Conservation (phyloP, 208 protist species). For the Balamuthia mandrillaris region DNA sequence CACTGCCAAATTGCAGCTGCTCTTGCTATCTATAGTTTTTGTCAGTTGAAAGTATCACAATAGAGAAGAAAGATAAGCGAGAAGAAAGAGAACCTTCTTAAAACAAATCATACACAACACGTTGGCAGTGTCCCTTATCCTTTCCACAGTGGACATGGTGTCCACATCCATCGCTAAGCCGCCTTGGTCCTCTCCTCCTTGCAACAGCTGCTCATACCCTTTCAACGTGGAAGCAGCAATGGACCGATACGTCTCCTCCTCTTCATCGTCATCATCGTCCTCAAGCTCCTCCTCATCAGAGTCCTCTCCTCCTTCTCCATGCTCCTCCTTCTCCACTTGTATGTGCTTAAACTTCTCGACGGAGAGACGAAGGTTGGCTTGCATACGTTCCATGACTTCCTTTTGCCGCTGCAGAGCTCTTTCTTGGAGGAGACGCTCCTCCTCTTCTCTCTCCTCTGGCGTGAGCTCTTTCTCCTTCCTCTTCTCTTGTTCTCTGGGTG, state of each 20-base stretch:
- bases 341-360: not conserved
- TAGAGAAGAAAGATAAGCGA: not conserved
- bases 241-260: too few relatives aligned
- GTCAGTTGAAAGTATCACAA: not conserved
- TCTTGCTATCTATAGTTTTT: not conserved
- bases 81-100: not conserved
- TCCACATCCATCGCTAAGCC: too few relatives aligned
- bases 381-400: not conserved
- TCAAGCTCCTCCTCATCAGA: too few relatives aligned
- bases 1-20: not conserved
- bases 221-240: too few relatives aligned
- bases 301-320: too few relatives aligned
- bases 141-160: too few relatives aligned
- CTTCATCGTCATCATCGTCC: too few relatives aligned
- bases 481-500: too few relatives aligned
- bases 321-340: too few relatives aligned
- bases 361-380: not conserved
- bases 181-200: too few relatives aligned
- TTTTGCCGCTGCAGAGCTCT: not conserved
- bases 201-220: too few relatives aligned
- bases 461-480: not conserved
- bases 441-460: not conserved
- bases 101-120: conserved; percentile 20
- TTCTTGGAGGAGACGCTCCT: not conserved
- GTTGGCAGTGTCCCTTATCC: not conserved